phyloP scores from a whole-genome alignment of 2,329 filamentous ascomycete species.

The Hypoxylon sp. region DNA sequence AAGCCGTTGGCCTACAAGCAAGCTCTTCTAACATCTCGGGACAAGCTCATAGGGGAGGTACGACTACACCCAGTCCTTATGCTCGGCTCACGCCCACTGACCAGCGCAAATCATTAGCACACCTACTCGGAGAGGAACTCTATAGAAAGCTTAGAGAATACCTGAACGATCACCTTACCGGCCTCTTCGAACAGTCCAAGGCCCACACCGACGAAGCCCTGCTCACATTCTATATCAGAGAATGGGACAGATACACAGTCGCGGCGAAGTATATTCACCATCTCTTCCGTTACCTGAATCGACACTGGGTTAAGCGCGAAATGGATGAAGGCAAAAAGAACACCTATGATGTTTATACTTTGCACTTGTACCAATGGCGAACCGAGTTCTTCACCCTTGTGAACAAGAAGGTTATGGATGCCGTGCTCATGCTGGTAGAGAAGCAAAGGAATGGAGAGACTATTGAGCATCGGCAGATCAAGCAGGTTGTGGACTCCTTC shows the following conservation, averaged over 20 bases:
- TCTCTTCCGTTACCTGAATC: constrained; percentile 93
- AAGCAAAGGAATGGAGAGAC: constrained; percentile 98
- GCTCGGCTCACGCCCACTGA: constrained; percentile 29
- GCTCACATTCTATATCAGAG: constrained; percentile 91
- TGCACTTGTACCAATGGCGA: constrained; percentile 96
- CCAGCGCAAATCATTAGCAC: constrained; percentile 67
- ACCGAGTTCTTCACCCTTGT: constrained; percentile 88
- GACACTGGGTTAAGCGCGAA: constrained; percentile 98
- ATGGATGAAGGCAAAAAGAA: constrained; percentile 99
- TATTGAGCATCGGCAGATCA: constrained; percentile 96
- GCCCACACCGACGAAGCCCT: constrained; percentile 90
- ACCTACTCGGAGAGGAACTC: constrained; percentile 93
- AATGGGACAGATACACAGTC: constrained; percentile 96
- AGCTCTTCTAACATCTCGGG: constrained; percentile 55
- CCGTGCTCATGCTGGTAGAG: constrained; percentile 93
- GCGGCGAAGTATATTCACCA: constrained; percentile 98
- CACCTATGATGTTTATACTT: constrained; percentile 96
- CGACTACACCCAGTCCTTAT: constrained; percentile 26
- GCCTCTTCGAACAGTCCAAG: constrained; percentile 77
- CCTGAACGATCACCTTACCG: constrained; percentile 79
- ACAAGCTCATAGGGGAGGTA: constrained; percentile 77
- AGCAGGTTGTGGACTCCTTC: constrained; percentile 95
- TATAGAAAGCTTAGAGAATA: constrained; percentile 93
- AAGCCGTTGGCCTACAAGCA: constrained; percentile 74
- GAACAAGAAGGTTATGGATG: constrained; percentile 90